These are phyloP conservation scores for Alternaria novae-zelandiae DNA, from an alignment of 2,329 filamentous ascomycete genomes.

Conservation along the genomic window DNA sequence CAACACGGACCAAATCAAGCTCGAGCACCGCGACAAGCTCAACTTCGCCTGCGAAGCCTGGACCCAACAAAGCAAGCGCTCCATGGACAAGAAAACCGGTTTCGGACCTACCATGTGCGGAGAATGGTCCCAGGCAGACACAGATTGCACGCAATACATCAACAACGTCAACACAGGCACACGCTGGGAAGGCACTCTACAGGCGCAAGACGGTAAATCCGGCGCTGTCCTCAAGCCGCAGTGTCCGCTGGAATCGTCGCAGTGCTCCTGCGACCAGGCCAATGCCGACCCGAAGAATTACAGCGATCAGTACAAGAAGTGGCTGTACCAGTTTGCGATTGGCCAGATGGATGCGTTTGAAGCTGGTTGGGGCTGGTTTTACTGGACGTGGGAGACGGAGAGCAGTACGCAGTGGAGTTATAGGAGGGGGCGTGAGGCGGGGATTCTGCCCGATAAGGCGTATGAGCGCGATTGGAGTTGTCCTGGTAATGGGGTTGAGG, in stretches of 20 bases:
- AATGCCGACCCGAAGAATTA: constrained; percentile 76
- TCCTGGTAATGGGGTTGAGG: constrained; percentile 28
- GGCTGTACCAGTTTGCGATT: constrained; percentile 87
- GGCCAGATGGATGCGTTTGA: constrained; percentile 97
- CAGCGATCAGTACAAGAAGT: constrained; percentile 78
- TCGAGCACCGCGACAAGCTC: constrained; percentile 82
- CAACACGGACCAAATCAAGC: constrained; percentile 84
- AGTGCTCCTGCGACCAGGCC: constrained; percentile 76
- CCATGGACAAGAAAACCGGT: constrained; percentile 75
- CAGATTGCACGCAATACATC: constrained; percentile 85
- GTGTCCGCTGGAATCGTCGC: constrained; percentile 69
- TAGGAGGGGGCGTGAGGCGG: constrained; percentile 76
- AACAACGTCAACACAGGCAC: constrained; percentile 90
- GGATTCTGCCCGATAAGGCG: constrained; percentile 71
- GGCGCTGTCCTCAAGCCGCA: constrained; percentile 71
- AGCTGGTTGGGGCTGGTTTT: constrained; percentile 95
- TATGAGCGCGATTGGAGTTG: constrained; percentile 54
- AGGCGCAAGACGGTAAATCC: constrained; percentile 65
- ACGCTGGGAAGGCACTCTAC: constrained; percentile 88
- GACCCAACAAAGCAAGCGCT: constrained; percentile 77
- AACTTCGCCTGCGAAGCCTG: constrained; percentile 87
- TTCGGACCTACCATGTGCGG: constrained; percentile 95
- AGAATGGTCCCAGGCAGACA: constrained; percentile 97
- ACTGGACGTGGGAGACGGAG: constrained; percentile 98
- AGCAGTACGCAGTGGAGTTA: constrained; percentile 89